Base-by-base conservation (phyloP, 2,329 filamentous ascomycete species). In the Tricladium varicosporioides region DNA sequence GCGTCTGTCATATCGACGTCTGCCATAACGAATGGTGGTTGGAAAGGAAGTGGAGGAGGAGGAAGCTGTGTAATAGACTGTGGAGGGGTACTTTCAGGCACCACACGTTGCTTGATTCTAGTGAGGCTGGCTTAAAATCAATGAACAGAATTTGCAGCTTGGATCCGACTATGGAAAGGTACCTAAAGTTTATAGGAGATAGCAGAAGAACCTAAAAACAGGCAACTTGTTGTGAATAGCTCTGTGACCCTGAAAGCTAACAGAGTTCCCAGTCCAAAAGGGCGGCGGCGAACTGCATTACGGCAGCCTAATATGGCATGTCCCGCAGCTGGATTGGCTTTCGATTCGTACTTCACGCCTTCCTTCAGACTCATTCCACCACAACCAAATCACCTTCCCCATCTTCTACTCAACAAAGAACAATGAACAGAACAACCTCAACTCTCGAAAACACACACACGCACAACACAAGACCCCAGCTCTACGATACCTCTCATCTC, bases 1-100 rank as follows among this genome's bases (percentile, higher is more conserved):
- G 89, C 92, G 74, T 97, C 94, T 54, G 90, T 89, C 94, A 97
- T 97, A 70, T 97, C 92, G 51, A 97, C 87, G 76, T 99, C 94
- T 58, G 92, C 90, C 94, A 97, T 97, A 62, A 60, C 73, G 63
- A 46, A 53, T 48, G 43, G 33, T 55, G 13, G 43, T 53, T 33
- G 43, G 11, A 19, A 18, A 33, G n/a, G 18, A n/a, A 53, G 32
- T 31, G 44, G 10, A 51, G 31, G 40, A 51, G 33, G 43, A 32
- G 50, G 46, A 16, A 13, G 14, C 22, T n/a, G 40, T 86, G 40
- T 15, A 14, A 4, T 43, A 5, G 9, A 44, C 3, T 44, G 19
- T 52, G 50, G 50, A 52, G 50, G 50, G 50, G 50, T 52, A 52
- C n/a, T 52, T 45, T 45, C 19, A 44, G 49, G 49, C 49, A 19